Evolutionary conservation across 2,329 filamentous ascomycete genomes (phyloP), one percentile per base, ranked within the genome.

Genomic region (Microcera coccophila): DNA sequence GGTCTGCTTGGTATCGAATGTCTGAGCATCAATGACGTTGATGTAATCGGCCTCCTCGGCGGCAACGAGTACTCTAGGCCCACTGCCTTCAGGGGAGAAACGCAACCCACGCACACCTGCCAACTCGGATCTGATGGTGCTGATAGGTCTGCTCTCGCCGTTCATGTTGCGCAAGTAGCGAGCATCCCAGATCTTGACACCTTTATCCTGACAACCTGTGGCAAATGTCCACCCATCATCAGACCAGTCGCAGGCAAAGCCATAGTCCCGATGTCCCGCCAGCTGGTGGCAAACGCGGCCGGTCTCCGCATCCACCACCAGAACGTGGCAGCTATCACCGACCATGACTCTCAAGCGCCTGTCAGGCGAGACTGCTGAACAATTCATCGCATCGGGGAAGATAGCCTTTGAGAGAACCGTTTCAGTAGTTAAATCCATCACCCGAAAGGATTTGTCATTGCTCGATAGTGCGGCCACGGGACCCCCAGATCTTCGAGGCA

Each of bases 181-280:
- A 7, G 85, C 83, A 60, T 91, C 87, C 81, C 84, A 90, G 37
- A 91, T 79, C 50, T 82, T 80, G 52, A 90, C 74, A 20, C 74
- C 76, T 60, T 76, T 83, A 62, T 91, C 87, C 62, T 91, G 86
- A 48, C 84, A 84, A 17, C 82, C 86, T 0, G 87, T 90, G 11
- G 87, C 87, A 16, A 90, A 75, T 11, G 82, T 84, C 68, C 82
- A 81, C 22, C 85, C 86, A 59, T 90, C 83, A 40, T 85, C 81
- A 15, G 85, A 83, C 87, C 87, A 91, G 52, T 84, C 86, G 56
- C 84, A 89, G 2, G 86, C 81, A 56, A 90, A 91, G 2, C 81
- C 84, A 52, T 76, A 85, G 57, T 90, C 85, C 12, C 71, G 71
- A 57, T 89, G 85, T 2, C 83, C 82, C 4, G 69, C 63, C 2